Conservation (phyloP, 352 stramenopile genomes). For the Thalassiosira mediterranea region DNA sequence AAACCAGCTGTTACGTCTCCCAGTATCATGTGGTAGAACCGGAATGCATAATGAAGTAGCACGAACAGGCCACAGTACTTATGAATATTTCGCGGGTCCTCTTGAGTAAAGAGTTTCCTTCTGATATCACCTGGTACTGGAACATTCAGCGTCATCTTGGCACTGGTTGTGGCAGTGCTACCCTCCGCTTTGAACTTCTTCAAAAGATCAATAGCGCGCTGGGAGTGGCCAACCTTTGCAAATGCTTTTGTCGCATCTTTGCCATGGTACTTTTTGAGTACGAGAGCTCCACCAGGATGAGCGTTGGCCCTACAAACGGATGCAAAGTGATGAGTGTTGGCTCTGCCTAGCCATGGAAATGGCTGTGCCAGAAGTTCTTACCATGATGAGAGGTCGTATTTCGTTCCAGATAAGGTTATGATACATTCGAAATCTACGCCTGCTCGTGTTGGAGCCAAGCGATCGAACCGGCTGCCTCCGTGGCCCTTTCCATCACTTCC, state of each 20-base stretch:
- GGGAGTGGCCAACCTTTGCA: conserved; percentile 54
- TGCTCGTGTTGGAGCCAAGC: conserved; percentile 16
- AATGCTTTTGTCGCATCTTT: conserved; percentile 68
- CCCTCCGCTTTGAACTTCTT: conserved; percentile 45
- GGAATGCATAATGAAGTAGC: conserved; percentile 55
- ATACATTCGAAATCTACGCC: conserved; percentile 25
- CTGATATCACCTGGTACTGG: not conserved
- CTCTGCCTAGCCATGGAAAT: not conserved
- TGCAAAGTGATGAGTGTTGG: not conserved
- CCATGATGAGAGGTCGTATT: conserved; percentile 32
- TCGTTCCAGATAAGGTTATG: conserved; percentile 9
- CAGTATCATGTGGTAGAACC: conserved; percentile 60
- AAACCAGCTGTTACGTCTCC: conserved; percentile 51
- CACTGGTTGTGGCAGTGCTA: not conserved
- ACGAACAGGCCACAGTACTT: conserved; percentile 63
- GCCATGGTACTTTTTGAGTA: conserved; percentile 60
- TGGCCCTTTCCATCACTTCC: too few relatives aligned
- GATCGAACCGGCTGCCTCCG: conserved; percentile 32
- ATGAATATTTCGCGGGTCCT: conserved; percentile 68
- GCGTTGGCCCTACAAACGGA: conserved; percentile 49
- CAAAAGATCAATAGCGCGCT: conserved; percentile 50
- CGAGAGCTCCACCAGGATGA: conserved; percentile 56
- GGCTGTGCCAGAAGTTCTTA: not conserved
- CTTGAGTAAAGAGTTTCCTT: conserved; percentile 65
- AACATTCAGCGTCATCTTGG: not conserved